Conservation (phyloP, 2,329 filamentous ascomycete genomes). For the Clonostachys solani region DNA sequence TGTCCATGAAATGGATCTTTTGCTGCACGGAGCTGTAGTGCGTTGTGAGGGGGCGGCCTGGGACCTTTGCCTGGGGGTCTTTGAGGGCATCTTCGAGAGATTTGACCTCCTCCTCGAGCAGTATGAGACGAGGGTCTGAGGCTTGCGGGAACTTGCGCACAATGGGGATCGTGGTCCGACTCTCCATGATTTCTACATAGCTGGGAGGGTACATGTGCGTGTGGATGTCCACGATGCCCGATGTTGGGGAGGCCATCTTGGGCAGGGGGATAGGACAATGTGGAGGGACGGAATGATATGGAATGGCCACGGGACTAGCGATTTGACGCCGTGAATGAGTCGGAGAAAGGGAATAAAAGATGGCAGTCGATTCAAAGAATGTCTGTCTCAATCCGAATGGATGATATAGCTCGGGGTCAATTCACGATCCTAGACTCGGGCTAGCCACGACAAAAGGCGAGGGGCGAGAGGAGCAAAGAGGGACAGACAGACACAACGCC, state of each 20-base stretch:
- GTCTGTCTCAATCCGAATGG: too few species aligned
- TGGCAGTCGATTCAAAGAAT: too few species aligned
- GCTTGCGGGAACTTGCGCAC: slow-evolving; percentile 60
- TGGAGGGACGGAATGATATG: too few species aligned
- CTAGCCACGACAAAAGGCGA: too few species aligned
- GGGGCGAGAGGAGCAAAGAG: too few species aligned
- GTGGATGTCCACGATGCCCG: slow-evolving; percentile 59
- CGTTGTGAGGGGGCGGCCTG: slow-evolving; percentile 76
- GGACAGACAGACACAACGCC: too few species aligned
- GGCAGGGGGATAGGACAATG: too few species aligned
- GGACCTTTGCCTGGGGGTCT: slow-evolving; percentile 51
- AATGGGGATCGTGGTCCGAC: slow-evolving; percentile 61
- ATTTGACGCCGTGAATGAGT: too few species aligned
- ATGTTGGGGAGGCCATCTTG: slow-evolving; percentile 25
- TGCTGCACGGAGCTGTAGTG: slow-evolving; percentile 78
- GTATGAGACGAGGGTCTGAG: slow-evolving; percentile 59
- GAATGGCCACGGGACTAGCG: too few species aligned
- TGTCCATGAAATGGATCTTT: slow-evolving; percentile 86
- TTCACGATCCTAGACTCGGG: too few species aligned
- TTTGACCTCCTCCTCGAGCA: slow-evolving; percentile 48
- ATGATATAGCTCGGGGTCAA: too few species aligned
- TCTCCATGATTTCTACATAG: slow-evolving; percentile 57
- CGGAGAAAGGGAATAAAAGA: too few species aligned
- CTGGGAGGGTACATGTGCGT: slow-evolving; percentile 66
- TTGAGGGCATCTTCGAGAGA: slow-evolving; percentile 44